Conservation (phyloP, 2,329 filamentous ascomycete genomes). For the Fusarium sp. region DNA sequence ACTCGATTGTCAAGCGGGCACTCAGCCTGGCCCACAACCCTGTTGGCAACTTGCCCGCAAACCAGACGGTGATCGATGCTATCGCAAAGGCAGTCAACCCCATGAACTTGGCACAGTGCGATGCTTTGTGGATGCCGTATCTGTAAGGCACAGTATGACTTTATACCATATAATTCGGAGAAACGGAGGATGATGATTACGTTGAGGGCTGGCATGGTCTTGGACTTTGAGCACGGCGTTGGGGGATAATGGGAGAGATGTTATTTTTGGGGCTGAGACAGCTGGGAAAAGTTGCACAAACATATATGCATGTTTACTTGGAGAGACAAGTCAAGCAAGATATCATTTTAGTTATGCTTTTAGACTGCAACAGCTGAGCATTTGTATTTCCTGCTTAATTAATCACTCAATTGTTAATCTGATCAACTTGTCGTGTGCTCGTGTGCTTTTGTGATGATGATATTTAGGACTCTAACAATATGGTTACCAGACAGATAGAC, state of each 20-base stretch:
- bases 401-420: background rate
- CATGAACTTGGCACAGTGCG: conserved; percentile 85
- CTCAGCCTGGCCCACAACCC: conserved; percentile 83
- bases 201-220: conserved; percentile 25
- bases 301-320: background rate
- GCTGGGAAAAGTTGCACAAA: conserved; percentile 8
- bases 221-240: conserved; percentile 49
- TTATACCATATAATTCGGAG: conserved; percentile 12
- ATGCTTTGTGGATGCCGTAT: conserved; percentile 98
- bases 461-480: background rate
- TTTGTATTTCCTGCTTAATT: conserved; percentile 1
- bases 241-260: conserved; percentile 24
- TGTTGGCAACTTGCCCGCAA: conserved; percentile 86
- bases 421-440: background rate
- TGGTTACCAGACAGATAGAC: background rate
- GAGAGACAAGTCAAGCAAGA: background rate
- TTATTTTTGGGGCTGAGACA: conserved; percentile 13
- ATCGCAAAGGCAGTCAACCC: conserved; percentile 95
- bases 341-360: background rate
- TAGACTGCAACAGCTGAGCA: background rate
- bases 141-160: conserved; percentile 63
- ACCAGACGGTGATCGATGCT: conserved; percentile 96
- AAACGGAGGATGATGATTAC: background rate
- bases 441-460: background rate
- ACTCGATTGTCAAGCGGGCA: conserved; percentile 91